Conservation (phyloP, 768 basidiomycete genomes). For the Cystobasidium tubakii region DNA sequence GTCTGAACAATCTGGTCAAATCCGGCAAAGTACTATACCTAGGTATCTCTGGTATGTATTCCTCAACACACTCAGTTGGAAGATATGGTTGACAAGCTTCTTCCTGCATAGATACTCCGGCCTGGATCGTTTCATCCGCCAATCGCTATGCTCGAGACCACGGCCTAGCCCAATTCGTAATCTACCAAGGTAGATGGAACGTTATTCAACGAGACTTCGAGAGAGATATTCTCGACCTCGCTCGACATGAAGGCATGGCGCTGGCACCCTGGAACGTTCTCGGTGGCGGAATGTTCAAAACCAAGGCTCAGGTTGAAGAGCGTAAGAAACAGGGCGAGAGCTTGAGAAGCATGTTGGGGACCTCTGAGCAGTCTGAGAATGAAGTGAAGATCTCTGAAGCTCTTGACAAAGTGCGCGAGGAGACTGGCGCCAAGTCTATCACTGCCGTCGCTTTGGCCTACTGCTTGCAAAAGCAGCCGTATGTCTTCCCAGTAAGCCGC, state of each 20-base stretch:
- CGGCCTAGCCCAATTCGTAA: slow-evolving; percentile 55
- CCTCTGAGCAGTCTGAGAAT: slow-evolving; percentile 25
- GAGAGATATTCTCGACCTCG: slow-evolving; percentile 54
- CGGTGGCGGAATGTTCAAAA: slow-evolving; percentile 31
- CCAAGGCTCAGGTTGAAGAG: slow-evolving; percentile 33
- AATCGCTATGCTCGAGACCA: slow-evolving; percentile 57
- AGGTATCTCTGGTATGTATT: slow-evolving; percentile 52
- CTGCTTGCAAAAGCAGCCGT: slow-evolving; percentile 1
- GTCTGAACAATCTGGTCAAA: slow-evolving; percentile 56
- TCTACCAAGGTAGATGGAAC: slow-evolving; percentile 55
- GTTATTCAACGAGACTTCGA: slow-evolving; percentile 53
- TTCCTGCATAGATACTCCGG: slow-evolving; percentile 51
- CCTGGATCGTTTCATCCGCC: slow-evolving; percentile 55
- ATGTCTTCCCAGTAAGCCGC: slow-evolving; percentile 34
- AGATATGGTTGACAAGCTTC: too few relatives aligned
- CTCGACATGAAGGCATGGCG: slow-evolving; percentile 10
- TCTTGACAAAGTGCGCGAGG: slow-evolving; percentile 31
- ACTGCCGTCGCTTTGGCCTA: slow-evolving; percentile 37
- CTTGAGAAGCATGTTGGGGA: slow-evolving; percentile 7
- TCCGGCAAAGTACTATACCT: slow-evolving; percentile 57
- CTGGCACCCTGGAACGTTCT: slow-evolving; percentile 31
- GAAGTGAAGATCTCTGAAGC: slow-evolving; percentile 9
- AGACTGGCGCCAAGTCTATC: slow-evolving; percentile 19
- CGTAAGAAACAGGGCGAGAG: slow-evolving; percentile 36
- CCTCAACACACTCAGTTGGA: slow-evolving; percentile 55